These are phyloP conservation scores for Penicillium aurantiogriseum DNA, from an alignment of 2,329 filamentous ascomycete species.

Conservation along the genomic window DNA sequence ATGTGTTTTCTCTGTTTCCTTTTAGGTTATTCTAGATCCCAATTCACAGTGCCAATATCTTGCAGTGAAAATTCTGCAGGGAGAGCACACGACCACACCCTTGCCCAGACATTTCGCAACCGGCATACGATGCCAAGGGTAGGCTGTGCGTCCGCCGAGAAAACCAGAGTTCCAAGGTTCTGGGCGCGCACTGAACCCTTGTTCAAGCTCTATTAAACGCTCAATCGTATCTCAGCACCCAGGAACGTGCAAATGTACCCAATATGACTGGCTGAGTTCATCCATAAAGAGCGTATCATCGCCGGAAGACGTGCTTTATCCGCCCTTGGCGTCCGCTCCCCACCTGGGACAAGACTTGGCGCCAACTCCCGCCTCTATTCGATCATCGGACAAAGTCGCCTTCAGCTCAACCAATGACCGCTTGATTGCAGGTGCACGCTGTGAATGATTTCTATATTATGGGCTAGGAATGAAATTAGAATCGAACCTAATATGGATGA, in stretches of 20 bases:
- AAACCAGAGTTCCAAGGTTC: conserved; percentile 5
- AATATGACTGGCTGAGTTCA: neutral
- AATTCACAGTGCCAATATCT: conserved; percentile 9
- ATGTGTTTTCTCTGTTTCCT: conserved; percentile 3
- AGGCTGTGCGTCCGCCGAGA: conserved; percentile 7
- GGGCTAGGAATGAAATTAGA: neutral
- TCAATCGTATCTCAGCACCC: conserved; percentile 2
- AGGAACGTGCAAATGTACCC: conserved; percentile 2
- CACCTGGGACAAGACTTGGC: neutral
- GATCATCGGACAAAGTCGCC: neutral
- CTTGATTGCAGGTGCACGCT: neutral
- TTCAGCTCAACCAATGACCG: neutral
- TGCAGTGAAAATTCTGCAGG: neutral
- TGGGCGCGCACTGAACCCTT: conserved; percentile 3
- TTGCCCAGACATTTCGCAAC: neutral
- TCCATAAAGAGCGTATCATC: neutral
- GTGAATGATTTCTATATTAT: neutral
- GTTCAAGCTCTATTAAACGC: conserved; percentile 1
- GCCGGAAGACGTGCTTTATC: conserved; percentile 1
- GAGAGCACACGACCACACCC: neutral
- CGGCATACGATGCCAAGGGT: conserved; percentile 1
- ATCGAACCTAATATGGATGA: neutral
- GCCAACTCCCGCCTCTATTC: neutral
- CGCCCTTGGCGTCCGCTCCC: conserved; percentile 13
- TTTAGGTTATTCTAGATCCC: conserved; percentile 19